Conservation (phyloP, 2,329 filamentous ascomycete genomes). For the Cercospora zeina region DNA sequence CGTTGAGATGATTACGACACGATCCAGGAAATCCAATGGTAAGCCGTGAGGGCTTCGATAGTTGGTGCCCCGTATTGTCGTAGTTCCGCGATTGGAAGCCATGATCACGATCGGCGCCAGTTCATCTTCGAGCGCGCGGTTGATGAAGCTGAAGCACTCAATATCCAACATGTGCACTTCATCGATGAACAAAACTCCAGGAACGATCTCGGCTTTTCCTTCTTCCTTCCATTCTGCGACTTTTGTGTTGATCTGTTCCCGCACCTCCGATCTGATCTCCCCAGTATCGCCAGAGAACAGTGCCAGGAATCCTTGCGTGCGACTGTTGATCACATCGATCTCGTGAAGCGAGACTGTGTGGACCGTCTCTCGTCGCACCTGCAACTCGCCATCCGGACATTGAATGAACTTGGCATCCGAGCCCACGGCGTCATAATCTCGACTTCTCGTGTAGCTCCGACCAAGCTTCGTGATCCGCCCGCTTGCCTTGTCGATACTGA, state of each 20-base stretch:
- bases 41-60: slow-evolving; percentile 92
- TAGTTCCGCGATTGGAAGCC: slow-evolving; percentile 93
- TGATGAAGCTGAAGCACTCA: slow-evolving; percentile 98
- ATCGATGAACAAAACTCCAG: slow-evolving; percentile 95
- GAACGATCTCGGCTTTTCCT: slow-evolving; percentile 96
- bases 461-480: slow-evolving; percentile 98
- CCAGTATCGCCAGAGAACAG: slow-evolving; percentile 97
- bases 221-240: slow-evolving; percentile 99
- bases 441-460: slow-evolving; percentile 87
- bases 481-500: slow-evolving; percentile 97
- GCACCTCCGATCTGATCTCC: slow-evolving; percentile 94
- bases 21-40: slow-evolving; percentile 92
- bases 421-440: slow-evolving; percentile 99
- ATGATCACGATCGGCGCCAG: slow-evolving; percentile 97
- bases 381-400: slow-evolving; percentile 94
- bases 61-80: slow-evolving; percentile 87
- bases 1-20: slow-evolving; percentile 94
- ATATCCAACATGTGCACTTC: slow-evolving; percentile 99
- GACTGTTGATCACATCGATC: slow-evolving; percentile 98
- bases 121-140: slow-evolving; percentile 91
- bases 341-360: slow-evolving; percentile 97
- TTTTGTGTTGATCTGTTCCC: slow-evolving; percentile 98
- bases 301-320: slow-evolving; percentile 96
- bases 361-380: slow-evolving; percentile 94
- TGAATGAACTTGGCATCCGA: slow-evolving; percentile 97